Conservation (phyloP, 148 eudicot genomes). For the Chenopodium formosanum region DNA sequence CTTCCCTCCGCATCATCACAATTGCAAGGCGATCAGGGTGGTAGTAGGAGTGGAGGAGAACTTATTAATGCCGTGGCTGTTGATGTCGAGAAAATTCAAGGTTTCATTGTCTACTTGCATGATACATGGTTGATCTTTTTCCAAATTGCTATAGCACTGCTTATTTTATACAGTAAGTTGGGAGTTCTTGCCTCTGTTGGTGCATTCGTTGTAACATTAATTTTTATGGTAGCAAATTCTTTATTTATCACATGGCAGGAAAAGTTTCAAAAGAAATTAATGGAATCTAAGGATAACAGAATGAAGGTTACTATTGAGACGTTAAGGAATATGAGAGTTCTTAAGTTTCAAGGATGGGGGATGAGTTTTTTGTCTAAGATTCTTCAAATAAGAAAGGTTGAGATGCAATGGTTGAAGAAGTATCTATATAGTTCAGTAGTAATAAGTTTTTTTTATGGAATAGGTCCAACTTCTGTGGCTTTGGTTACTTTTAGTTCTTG, state of each 20-base stretch:
- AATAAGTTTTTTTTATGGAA: slow-evolving; percentile 35
- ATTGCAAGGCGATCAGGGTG: background rate
- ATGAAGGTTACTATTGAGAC: slow-evolving; percentile 57
- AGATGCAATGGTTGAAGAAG: slow-evolving; percentile 44
- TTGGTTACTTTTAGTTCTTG: slow-evolving; percentile 49
- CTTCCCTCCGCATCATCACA: slow-evolving; percentile 14
- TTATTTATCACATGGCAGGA: slow-evolving; percentile 16
- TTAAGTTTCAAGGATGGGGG: slow-evolving; percentile 64
- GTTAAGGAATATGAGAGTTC: slow-evolving; percentile 50
- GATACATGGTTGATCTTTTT: slow-evolving; percentile 21
- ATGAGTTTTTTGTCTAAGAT: slow-evolving; percentile 49
- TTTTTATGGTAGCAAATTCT: background rate
- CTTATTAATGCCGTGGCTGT: slow-evolving; percentile 20
- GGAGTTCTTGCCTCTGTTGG: slow-evolving; percentile 16
- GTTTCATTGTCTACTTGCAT: slow-evolving; percentile 5
- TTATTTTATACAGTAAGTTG: slow-evolving; percentile 10
- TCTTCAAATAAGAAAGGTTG: slow-evolving; percentile 32
- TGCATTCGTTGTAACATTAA: background rate
- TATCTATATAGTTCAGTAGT: slow-evolving; percentile 29
- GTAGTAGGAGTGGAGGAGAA: slow-evolving; percentile 11
- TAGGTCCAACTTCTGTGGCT: slow-evolving; percentile 52
- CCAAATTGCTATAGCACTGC: slow-evolving; percentile 16
- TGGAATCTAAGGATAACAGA: slow-evolving; percentile 53
- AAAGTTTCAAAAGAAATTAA: slow-evolving; percentile 42
- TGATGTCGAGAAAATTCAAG: slow-evolving; percentile 16